Conservation (phyloP, 108 stramenopile species). For the Nannochloropsis gaditana region DNA sequence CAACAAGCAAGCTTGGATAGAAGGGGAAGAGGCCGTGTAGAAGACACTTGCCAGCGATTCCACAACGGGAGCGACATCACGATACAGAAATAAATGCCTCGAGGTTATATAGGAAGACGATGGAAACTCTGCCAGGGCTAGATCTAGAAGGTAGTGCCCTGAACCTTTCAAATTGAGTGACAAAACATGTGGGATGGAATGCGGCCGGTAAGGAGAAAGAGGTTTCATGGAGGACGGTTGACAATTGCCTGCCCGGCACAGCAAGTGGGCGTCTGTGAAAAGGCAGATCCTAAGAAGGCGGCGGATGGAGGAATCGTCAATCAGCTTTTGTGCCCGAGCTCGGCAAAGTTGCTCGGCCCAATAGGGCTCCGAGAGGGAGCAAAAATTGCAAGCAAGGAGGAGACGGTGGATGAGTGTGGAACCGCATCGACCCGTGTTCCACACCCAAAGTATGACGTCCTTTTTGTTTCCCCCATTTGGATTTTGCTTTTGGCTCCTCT, state of each 20-base stretch:
- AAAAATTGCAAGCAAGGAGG: neutral
- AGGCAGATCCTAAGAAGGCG: neutral
- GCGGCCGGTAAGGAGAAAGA: neutral
- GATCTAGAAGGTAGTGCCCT: neutral
- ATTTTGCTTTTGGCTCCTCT: neutral
- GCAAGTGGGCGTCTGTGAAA: neutral
- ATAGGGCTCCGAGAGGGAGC: slow-evolving; percentile 19
- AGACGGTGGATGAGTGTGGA: neutral
- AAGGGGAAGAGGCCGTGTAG: neutral
- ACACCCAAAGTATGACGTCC: neutral
- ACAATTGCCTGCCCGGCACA: neutral
- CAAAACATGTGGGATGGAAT: neutral
- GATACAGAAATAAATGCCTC: neutral
- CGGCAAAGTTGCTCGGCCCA: neutral
- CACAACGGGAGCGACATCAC: neutral
- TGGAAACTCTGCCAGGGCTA: neutral
- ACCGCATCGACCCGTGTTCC: neutral
- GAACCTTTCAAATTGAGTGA: neutral
- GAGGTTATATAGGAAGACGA: neutral
- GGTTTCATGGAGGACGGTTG: neutral
- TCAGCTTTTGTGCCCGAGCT: neutral
- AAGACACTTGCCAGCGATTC: neutral
- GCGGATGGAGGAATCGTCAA: neutral
- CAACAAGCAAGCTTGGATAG: slow-evolving; percentile 6
- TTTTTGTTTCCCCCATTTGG: neutral